Evolutionary conservation across 208 protist species (phyloP).

Genomic region (Leishmania braziliensis): DNA sequence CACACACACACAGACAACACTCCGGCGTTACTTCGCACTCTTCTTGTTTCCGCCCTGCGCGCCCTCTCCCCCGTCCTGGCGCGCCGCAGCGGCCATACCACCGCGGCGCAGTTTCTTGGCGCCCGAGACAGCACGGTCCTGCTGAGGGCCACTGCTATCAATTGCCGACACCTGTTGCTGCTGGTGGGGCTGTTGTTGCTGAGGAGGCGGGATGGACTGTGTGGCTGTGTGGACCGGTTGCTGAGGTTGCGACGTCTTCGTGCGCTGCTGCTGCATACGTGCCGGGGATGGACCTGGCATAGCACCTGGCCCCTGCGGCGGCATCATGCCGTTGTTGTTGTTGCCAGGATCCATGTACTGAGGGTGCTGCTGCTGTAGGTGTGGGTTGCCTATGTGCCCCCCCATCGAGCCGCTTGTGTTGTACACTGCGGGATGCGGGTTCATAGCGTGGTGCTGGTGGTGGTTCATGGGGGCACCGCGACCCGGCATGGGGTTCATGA

Average conservation of each 20-base stretch:
- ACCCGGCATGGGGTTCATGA: slow-evolving; percentile 20
- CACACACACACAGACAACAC: slow-evolving; percentile 7
- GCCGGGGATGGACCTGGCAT: slow-evolving; percentile 27
- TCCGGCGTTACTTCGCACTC: slow-evolving; percentile 8
- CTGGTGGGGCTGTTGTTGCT: slow-evolving; percentile 34
- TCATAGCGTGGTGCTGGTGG: slow-evolving; percentile 31
- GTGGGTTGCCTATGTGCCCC: slow-evolving; percentile 19
- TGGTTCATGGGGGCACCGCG: slow-evolving; percentile 29
- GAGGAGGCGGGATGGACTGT: slow-evolving; percentile 23
- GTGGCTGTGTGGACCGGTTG: slow-evolving; percentile 39
- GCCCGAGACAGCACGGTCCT: slow-evolving; percentile 21
- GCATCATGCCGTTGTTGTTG: slow-evolving; percentile 38
- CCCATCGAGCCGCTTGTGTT: slow-evolving; percentile 19
- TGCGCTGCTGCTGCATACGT: slow-evolving; percentile 33
- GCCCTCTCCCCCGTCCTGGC: slow-evolving; percentile 25
- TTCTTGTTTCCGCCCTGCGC: slow-evolving; percentile 22
- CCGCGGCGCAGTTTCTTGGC: slow-evolving; percentile 56
- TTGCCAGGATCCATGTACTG: slow-evolving; percentile 36
- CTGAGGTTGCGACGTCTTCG: slow-evolving; percentile 46
- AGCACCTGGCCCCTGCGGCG: slow-evolving; percentile 14
- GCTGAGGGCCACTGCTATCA: slow-evolving; percentile 45
- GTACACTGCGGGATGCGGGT: slow-evolving; percentile 26
- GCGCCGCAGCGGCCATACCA: slow-evolving; percentile 34
- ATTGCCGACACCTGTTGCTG: slow-evolving; percentile 40
- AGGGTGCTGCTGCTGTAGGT: slow-evolving; percentile 42